These are phyloP conservation scores for Multifurca ochricompacta DNA, from an alignment of 768 basidiomycete genomes.

Conservation along the genomic window DNA sequence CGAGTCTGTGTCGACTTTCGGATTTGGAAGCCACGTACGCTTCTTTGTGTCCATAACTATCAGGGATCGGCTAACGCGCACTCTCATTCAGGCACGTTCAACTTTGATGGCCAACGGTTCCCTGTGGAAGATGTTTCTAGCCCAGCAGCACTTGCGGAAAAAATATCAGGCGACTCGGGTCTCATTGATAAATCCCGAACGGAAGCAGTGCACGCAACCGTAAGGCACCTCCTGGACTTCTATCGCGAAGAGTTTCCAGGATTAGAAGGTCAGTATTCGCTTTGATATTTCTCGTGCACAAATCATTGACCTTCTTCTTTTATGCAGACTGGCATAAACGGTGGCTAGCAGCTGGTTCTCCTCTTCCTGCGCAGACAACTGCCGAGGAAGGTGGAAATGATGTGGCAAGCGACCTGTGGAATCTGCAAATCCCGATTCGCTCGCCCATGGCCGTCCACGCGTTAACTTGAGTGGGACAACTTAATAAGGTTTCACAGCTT, in stretches of 20 bases:
- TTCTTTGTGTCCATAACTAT: neutral
- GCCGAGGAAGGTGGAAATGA: neutral
- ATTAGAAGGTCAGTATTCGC: constrained; percentile 1
- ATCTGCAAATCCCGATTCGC: constrained; percentile 10
- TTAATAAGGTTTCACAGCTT: neutral
- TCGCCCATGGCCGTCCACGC: neutral
- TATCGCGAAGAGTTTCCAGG: constrained; percentile 9
- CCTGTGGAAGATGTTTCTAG: constrained; percentile 8
- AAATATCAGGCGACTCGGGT: neutral
- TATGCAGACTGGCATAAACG: constrained; percentile 3
- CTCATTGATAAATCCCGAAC: neutral
- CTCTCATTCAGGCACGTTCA: neutral
- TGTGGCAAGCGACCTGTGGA: constrained; percentile 4
- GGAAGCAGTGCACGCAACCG: constrained; percentile 5
- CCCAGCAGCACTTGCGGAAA: constrained; percentile 4
- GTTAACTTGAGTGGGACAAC: neutral
- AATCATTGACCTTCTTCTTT: neutral
- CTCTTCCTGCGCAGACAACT: neutral
- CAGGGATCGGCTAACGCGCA: neutral
- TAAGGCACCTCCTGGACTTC: constrained; percentile 8
- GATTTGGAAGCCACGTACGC: constrained; percentile 12
- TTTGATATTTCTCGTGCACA: neutral
- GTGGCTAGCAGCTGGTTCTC: constrained; percentile 9
- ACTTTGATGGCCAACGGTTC: constrained; percentile 2
- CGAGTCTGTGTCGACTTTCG: constrained; percentile 5